Conservation (phyloP, 2,329 filamentous ascomycete species). For the Dactylellina cionopaga region DNA sequence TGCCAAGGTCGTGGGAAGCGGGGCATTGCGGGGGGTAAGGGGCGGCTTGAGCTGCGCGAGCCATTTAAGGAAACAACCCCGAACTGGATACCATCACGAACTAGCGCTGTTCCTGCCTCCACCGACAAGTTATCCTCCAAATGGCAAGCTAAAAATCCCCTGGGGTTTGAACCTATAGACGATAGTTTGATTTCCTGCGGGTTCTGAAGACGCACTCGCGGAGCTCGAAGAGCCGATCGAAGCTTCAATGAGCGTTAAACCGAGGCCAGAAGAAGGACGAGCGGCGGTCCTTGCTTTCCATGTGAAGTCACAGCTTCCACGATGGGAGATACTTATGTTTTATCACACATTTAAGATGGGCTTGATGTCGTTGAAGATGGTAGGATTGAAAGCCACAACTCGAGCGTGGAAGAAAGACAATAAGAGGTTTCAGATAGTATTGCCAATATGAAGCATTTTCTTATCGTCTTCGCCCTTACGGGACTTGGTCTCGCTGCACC, state of each 20-base stretch:
- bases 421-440: slow-evolving; percentile 5
- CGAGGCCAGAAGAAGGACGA: slow-evolving; percentile 23
- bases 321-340: neutral
- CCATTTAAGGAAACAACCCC: slow-evolving; percentile 36
- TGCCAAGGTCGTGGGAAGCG: slow-evolving; percentile 26
- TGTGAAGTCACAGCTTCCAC: slow-evolving; percentile 22
- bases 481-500: slow-evolving; percentile 53
- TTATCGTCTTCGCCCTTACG: slow-evolving; percentile 25
- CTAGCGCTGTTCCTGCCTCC: neutral
- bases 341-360: slow-evolving; percentile 39
- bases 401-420: neutral
- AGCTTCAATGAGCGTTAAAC: slow-evolving; percentile 20
- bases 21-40: too few relatives aligned
- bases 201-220: slow-evolving; percentile 1
- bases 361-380: slow-evolving; percentile 12
- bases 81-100: slow-evolving; percentile 26
- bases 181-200: slow-evolving; percentile 6
- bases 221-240: slow-evolving; percentile 11
- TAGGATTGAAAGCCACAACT: neutral
- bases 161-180: neutral
- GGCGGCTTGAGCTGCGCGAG: slow-evolving; percentile 6
- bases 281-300: slow-evolving; percentile 7
- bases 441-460: slow-evolving; percentile 42
- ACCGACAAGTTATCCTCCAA: neutral
- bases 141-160: neutral